phyloP scores from a whole-genome alignment of 306 rosid genomes.

The Senna tora region DNA sequence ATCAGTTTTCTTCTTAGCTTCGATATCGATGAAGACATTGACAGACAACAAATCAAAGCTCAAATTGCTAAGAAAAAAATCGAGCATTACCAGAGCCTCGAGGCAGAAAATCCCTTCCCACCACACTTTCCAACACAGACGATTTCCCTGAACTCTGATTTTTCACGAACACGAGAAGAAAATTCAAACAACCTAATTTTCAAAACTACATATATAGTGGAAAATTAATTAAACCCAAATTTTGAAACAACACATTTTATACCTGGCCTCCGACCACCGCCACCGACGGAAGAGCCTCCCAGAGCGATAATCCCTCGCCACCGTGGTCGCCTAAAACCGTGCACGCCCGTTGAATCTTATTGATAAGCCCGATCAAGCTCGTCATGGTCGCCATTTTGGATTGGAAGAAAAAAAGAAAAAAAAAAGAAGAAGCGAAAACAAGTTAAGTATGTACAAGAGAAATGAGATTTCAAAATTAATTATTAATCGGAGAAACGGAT shows the following conservation, averaged over 20 bases:
- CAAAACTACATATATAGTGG: neutral
- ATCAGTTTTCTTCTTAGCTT: neutral
- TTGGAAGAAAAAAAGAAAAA: neutral
- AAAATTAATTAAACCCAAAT: neutral
- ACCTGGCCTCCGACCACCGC: constrained; percentile 99
- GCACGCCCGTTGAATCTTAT: constrained; percentile 94
- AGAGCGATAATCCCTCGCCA: constrained; percentile 96
- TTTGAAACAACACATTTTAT: neutral
- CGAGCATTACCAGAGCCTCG: constrained; percentile 87
- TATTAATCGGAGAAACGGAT: neutral
- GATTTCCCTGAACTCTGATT: constrained; percentile 94
- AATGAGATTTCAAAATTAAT: neutral
- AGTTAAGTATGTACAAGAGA: neutral
- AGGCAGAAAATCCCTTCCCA: constrained; percentile 97
- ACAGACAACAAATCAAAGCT: neutral
- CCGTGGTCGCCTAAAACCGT: constrained; percentile 96
- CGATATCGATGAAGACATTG: constrained; percentile 31
- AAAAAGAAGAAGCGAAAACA: constrained; percentile 20
- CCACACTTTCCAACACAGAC: constrained; percentile 95
- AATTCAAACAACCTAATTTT: neutral
- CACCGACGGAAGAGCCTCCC: constrained; percentile 99
- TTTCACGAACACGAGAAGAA: constrained; percentile 2
- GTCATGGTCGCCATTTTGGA: constrained; percentile 92
- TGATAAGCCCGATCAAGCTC: constrained; percentile 98
- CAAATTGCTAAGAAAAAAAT: neutral